Evolutionary conservation across 2,329 filamentous ascomycete species (phyloP).

Genomic region (Aspergillus floridensis): DNA sequence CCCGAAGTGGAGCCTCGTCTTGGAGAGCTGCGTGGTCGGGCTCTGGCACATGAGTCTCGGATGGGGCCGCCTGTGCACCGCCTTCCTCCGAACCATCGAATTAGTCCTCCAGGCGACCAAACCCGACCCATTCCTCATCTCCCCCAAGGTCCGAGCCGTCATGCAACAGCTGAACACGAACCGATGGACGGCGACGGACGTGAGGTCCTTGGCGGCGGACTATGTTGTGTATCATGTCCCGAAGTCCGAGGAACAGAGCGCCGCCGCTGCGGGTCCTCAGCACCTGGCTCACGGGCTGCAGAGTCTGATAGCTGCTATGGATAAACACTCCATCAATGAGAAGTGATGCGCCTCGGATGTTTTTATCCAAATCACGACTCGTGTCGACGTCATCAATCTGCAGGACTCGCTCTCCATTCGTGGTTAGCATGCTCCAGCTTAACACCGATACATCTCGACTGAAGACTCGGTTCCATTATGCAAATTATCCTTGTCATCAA

Average conservation of each 20-base stretch:
- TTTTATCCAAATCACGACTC: too few species aligned
- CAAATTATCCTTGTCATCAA: too few species aligned
- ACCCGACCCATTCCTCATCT: constrained; percentile 13
- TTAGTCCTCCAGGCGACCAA: constrained; percentile 17
- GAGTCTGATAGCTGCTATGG: constrained; percentile 11
- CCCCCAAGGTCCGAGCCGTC: constrained; percentile 17
- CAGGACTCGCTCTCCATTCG: too few species aligned
- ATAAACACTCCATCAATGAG: constrained; percentile 7
- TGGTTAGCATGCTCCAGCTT: too few species aligned
- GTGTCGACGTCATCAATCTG: too few species aligned
- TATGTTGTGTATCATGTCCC: constrained; percentile 22
- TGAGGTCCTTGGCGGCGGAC: constrained; percentile 21
- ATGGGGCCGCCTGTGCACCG: constrained; percentile 24
- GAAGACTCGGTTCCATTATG: too few species aligned
- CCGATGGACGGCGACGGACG: constrained; percentile 20
- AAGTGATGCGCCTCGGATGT: neutral
- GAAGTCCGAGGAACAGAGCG: neutral
- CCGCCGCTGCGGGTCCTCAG: neutral
- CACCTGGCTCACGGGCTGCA: constrained; percentile 10
- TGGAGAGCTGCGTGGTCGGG: constrained; percentile 23
- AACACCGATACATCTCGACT: too few species aligned
- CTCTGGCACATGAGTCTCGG: constrained; percentile 27
- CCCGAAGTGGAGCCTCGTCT: constrained; percentile 21
- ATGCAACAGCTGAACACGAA: constrained; percentile 15
- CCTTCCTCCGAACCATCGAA: constrained; percentile 24